Evolutionary conservation across 768 basidiomycete genomes (phyloP), one percentile per base, ranked within the genome.

Genomic region (Favolaschia claudopus): DNA sequence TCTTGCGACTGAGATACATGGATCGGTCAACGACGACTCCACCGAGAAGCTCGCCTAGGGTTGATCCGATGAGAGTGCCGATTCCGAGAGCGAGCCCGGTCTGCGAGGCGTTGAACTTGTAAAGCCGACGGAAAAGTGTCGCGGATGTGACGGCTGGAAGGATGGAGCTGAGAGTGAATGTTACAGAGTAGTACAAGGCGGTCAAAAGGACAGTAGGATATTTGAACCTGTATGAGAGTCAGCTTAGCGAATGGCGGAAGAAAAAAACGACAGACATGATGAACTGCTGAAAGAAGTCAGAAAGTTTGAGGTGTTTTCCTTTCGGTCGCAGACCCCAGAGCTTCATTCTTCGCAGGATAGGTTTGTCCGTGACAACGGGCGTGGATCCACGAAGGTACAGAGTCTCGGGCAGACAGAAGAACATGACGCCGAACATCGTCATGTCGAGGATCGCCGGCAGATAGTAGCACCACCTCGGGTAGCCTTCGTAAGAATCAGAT

Each of bases 361-460:
- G 58, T 28, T 27, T 52, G 37, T 52, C 58, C 37, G 58, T 59
- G 24, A 59, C 58, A 32, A 59, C 50, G 1, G 58, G 50, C 2
- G 43, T 43, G 19, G 54, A 63, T 14, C 46, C 51, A 14, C 58
- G 58, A 8, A 59, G 34, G 27, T 59, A 80, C 12, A 79, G 51
- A 1, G 80, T 81, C 64, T 81, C 80, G 7, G 80, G 80, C 65
- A 79, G 70, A 28, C 76, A 69, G 53, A 78, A 71, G 20, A 77
- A 48, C 49, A 74, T 74, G 19, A 77, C 58, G n/a, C 72, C 29
- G 36, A 79, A 72, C 67, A 78, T 70, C 54, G 57, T 45, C 62
- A 72, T 76, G 59, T 79, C 75, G n/a, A 79, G 58, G n/a, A 80
- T 79, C n/a, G 75, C 72, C 25, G 77, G 73, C 14, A 76, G 66